A percentile compares a stretch with the other conserved stretches of the same genome.
phyloP scores from a whole-genome alignment of 2,329 filamentous ascomycete species.

The Trichoderma oligosporum region DNA sequence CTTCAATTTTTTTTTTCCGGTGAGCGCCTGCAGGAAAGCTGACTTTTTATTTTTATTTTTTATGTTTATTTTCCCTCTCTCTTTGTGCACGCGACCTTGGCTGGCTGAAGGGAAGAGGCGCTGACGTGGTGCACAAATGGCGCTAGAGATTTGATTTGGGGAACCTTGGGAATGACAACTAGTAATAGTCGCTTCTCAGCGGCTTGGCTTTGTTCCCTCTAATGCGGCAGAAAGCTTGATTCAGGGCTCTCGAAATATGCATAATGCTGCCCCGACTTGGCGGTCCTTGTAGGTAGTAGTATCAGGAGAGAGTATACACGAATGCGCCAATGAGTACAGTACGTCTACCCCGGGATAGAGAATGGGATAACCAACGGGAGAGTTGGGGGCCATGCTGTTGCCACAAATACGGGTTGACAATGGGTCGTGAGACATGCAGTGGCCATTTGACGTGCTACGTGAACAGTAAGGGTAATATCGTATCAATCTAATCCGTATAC shows the following conservation, averaged over 20 bases:
- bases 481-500: neutral
- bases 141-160: constrained; percentile 14
- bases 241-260: constrained; percentile 12
- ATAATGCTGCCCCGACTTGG: constrained; percentile 16
- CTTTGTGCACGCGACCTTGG: constrained; percentile 9
- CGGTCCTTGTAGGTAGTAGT: neutral
- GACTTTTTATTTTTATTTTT: neutral
- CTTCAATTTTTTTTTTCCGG: neutral
- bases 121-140: constrained; percentile 7
- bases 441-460: neutral
- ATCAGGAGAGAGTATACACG: no score
- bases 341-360: no score
- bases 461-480: no score
- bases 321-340: no score
- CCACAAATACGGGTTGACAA: neutral
- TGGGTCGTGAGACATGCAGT: neutral
- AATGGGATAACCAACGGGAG: neutral
- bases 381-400: neutral
- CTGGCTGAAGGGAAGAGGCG: constrained; percentile 2
- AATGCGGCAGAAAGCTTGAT: constrained; percentile 18
- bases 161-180: neutral
- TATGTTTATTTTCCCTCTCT: neutral
- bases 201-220: constrained; percentile 14
- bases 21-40: neutral
- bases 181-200: constrained; percentile 13